A percentile compares a stretch with the other conserved stretches of the same genome.
phyloP scores from a whole-genome alignment of 495 filamentous ascomycete genomes.

The Penicillium angulare region DNA sequence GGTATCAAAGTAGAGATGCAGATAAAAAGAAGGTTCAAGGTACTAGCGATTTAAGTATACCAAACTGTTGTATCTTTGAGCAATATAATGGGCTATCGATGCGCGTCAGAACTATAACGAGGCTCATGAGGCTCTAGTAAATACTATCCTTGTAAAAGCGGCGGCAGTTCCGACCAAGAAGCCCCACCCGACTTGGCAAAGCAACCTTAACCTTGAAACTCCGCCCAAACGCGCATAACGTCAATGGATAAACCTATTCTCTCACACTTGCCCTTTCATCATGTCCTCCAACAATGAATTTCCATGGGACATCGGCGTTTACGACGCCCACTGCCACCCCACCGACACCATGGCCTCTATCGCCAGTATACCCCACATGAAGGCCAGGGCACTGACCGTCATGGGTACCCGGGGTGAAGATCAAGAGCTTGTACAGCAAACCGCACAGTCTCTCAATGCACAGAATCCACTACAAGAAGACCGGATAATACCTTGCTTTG shows the following conservation, averaged over 20 bases:
- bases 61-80: too few species aligned
- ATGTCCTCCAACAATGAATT: conserved; percentile 36
- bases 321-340: conserved; percentile 96
- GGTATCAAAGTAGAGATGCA: too few species aligned
- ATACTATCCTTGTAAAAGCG: too few species aligned
- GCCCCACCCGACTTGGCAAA: too few species aligned
- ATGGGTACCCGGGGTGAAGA: conserved; percentile 90
- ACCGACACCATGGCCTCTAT: conserved; percentile 87
- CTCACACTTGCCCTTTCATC: not conserved
- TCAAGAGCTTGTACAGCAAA: conserved; percentile 75
- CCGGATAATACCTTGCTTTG: conserved; percentile 75
- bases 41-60: too few species aligned
- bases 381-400: conserved; percentile 70
- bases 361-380: conserved; percentile 69
- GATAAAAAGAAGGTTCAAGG: too few species aligned
- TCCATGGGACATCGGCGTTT: conserved; percentile 83
- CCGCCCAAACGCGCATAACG: too few species aligned
- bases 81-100: too few species aligned
- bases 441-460: conserved; percentile 52
- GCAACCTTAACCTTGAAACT: too few species aligned
- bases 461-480: conserved; percentile 12
- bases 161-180: too few species aligned
- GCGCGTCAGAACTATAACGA: too few species aligned
- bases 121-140: too few species aligned
- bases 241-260: not conserved